Evolutionary conservation across 2,329 filamentous ascomycete species (phyloP).

Genomic region (Neofusicoccum cordaticola): DNA sequence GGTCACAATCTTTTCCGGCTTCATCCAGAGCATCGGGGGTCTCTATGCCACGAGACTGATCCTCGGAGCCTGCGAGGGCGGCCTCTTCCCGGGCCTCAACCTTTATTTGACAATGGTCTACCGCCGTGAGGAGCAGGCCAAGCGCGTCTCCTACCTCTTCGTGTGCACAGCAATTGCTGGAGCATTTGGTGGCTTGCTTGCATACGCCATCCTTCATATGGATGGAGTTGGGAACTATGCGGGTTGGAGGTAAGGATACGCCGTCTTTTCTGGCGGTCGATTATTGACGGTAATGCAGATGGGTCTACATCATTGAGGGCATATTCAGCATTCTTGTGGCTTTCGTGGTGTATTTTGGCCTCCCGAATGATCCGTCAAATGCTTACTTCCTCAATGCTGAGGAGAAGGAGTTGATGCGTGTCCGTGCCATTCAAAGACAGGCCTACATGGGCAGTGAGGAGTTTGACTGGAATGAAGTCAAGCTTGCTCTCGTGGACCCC

Average conservation of each 20-base stretch:
- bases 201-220: constrained; percentile 42
- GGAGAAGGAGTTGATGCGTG: constrained; percentile 51
- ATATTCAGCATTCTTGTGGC: constrained; percentile 25
- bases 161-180: constrained; percentile 35
- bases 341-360: constrained; percentile 43
- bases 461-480: constrained; percentile 52
- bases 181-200: constrained; percentile 37
- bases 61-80: constrained; percentile 21
- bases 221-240: constrained; percentile 44
- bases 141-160: constrained; percentile 42
- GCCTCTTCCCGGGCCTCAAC: constrained; percentile 41
- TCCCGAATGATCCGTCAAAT: constrained; percentile 47
- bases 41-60: constrained; percentile 42
- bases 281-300: not conserved
- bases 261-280: no score
- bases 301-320: constrained; percentile 23
- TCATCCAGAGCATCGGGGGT: constrained; percentile 42
- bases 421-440: constrained; percentile 44
- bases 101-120: constrained; percentile 43
- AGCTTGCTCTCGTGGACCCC: constrained; percentile 47
- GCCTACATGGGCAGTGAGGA: constrained; percentile 52
- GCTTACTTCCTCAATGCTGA: constrained; percentile 51
- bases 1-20: constrained; percentile 49
- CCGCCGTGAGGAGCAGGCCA: constrained; percentile 40
- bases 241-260: constrained; percentile 35